Percentiles rank a stretch among this genome's conserved stretches.
Evolutionary conservation across 305 asterid genomes (phyloP).

Genomic region (Solanum hybrid): DNA sequence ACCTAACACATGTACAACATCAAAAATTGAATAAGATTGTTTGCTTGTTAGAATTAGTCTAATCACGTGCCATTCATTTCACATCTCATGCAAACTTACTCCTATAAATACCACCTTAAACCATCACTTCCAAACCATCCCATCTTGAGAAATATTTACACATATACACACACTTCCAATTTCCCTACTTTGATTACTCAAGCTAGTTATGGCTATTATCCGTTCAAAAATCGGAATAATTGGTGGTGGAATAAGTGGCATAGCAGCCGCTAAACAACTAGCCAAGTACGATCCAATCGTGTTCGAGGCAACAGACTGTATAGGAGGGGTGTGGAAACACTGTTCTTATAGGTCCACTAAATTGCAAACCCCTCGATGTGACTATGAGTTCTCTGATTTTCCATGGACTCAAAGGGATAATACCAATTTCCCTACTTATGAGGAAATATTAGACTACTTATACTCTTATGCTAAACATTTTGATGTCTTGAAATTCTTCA

Average conservation of each 20-base stretch:
- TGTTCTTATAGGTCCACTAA: constrained; percentile 64
- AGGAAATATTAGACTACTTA: constrained; percentile 59
- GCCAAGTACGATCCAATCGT: constrained; percentile 49
- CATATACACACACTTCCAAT: background rate
- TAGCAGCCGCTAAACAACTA: constrained; percentile 78
- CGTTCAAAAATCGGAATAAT: constrained; percentile 48
- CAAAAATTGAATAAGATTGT: background rate
- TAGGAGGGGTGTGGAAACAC: constrained; percentile 92
- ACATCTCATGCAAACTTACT: constrained; percentile 30
- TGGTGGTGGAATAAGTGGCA: constrained; percentile 83
- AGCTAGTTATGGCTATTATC: constrained; percentile 18
- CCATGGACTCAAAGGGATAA: constrained; percentile 87
- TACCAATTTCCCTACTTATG: constrained; percentile 54
- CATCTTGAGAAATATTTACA: background rate
- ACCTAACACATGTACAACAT: background rate
- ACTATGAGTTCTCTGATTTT: constrained; percentile 81
- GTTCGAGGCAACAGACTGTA: constrained; percentile 62
- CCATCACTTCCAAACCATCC: constrained; percentile 6
- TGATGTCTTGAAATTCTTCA: constrained; percentile 50
- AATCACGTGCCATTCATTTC: constrained; percentile 27
- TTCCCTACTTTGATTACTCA: background rate
- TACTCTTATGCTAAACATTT: constrained; percentile 54
- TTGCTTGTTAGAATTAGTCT: constrained; percentile 19
- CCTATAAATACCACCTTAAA: constrained; percentile 31
- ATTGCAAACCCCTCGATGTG: constrained; percentile 84